Percentiles rank a stretch among this genome's conserved stretches.
Evolutionary conservation across 139 green algal species (phyloP).

Genomic region (Tetradesmus obliquus): DNA sequence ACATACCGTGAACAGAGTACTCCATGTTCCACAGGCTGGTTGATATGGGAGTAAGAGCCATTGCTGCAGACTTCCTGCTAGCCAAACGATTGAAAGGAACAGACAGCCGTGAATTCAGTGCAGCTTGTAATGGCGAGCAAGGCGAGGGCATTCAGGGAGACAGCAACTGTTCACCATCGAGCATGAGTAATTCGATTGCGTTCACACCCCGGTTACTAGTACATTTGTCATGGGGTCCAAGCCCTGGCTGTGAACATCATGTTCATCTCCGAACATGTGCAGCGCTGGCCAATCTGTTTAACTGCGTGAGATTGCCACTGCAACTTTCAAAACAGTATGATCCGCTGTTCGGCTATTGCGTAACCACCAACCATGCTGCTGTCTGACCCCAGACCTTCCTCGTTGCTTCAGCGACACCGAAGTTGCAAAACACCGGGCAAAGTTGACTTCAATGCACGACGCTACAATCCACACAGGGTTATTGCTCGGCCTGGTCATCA

Average conservation of each 20-base stretch:
- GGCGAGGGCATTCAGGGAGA: neutral
- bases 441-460: neutral
- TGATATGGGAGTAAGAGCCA: conserved; percentile 39
- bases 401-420: neutral
- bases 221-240: neutral
- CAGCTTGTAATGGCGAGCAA: neutral
- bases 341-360: neutral
- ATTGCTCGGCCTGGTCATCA: neutral
- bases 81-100: neutral
- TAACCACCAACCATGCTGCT: neutral
- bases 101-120: neutral
- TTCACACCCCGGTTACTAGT: neutral
- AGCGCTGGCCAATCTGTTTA: neutral
- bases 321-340: neutral
- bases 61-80: neutral
- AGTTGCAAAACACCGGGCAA: neutral
- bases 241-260: neutral
- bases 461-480: neutral
- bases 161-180: too few species aligned
- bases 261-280: neutral
- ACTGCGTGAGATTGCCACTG: neutral
- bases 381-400: neutral
- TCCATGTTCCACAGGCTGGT: conserved; percentile 75
- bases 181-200: too few species aligned
- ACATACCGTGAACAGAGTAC: conserved; percentile 77